Percentiles rank a stretch among this genome's conserved stretches.
Conservation (phyloP, 2,329 filamentous ascomycete genomes). For the Geosmithia flava region DNA sequence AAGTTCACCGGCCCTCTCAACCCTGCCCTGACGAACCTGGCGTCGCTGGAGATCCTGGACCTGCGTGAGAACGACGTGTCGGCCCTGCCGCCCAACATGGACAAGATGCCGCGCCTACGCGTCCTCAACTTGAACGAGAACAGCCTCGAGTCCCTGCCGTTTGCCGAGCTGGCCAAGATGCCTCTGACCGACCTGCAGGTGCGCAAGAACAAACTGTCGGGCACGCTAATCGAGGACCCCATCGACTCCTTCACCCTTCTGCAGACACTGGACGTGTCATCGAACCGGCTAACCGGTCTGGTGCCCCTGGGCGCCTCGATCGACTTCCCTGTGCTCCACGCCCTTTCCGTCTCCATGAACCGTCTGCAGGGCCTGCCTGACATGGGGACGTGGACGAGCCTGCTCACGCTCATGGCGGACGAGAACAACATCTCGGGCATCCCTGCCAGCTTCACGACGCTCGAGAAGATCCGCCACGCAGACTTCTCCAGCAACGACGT, state of each 20-base stretch:
- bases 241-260: constrained; percentile 49
- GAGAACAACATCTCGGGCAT: constrained; percentile 69
- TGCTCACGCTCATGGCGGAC: constrained; percentile 63
- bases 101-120: constrained; percentile 56
- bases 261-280: constrained; percentile 65
- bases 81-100: constrained; percentile 53
- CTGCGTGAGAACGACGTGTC: constrained; percentile 70
- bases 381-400: constrained; percentile 58
- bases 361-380: constrained; percentile 61
- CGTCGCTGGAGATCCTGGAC: constrained; percentile 67
- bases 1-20: constrained; percentile 57
- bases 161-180: constrained; percentile 53
- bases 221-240: constrained; percentile 54
- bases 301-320: constrained; percentile 31
- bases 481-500: constrained; percentile 85
- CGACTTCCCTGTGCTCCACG: constrained; percentile 59
- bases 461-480: constrained; percentile 59
- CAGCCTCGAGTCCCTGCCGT: constrained; percentile 56
- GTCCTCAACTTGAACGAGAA: constrained; percentile 75
- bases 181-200: constrained; percentile 63
- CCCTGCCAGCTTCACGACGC: constrained; percentile 60
- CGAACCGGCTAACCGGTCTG: constrained; percentile 56
- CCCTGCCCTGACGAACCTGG: constrained; percentile 48
- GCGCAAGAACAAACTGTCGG: constrained; percentile 67
- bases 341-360: constrained; percentile 71